A percentile compares a stretch with the other conserved stretches of the same genome.
phyloP scores from a whole-genome alignment of 1,139 yeast genomes.

The Candida anutae region DNA sequence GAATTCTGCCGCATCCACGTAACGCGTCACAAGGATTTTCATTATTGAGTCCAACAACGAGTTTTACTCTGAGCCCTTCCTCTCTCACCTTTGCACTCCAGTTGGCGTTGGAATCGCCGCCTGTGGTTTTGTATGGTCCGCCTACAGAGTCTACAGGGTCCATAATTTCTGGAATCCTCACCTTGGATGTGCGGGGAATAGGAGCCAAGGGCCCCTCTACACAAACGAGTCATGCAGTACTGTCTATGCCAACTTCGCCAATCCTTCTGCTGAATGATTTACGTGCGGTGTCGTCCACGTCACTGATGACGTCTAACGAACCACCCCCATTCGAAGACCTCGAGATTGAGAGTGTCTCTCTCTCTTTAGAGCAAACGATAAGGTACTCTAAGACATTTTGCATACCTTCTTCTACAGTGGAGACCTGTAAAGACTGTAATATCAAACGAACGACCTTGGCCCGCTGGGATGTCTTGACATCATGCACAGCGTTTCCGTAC shows the following conservation, averaged over 20 bases:
- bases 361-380: conserved; percentile 65
- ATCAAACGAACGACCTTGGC: conserved; percentile 56
- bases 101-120: conserved; percentile 90
- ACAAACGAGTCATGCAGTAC: not conserved
- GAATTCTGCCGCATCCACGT: too few species aligned
- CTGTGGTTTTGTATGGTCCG: conserved; percentile 74
- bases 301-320: conserved; percentile 1
- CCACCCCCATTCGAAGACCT: conserved; percentile 16
- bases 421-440: conserved; percentile 52
- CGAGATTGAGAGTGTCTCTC: conserved; percentile 47
- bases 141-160: conserved; percentile 82
- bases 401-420: conserved; percentile 43
- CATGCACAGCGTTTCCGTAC: conserved; percentile 44
- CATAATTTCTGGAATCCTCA: conserved; percentile 66
- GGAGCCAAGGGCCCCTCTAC: conserved; percentile 1
- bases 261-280: not conserved
- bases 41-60: too few species aligned
- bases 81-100: too few species aligned
- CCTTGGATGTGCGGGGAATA: conserved; percentile 17
- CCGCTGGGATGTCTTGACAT: conserved; percentile 76
- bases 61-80: too few species aligned
- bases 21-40: too few species aligned
- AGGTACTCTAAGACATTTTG: conserved; percentile 58
- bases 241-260: conserved; percentile 1
- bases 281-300: not conserved